Percentiles rank a stretch among this genome's conserved stretches.
These are phyloP conservation scores for Saccharomycopsis phalli DNA, from an alignment of 1,139 yeast genomes.

Conservation along the genomic window DNA sequence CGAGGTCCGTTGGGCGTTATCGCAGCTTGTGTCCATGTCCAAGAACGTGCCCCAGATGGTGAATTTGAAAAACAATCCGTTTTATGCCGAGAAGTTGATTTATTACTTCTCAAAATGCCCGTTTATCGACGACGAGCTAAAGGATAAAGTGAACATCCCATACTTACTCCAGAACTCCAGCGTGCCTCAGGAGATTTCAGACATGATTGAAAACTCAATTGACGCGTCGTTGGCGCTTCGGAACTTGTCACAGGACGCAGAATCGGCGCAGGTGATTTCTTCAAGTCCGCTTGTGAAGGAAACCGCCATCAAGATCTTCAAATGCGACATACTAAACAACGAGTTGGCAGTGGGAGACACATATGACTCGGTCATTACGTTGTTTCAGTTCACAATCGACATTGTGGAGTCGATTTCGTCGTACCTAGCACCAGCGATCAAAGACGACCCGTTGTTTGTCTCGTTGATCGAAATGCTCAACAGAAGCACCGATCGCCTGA, in stretches of 20 bases:
- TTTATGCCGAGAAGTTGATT: slow-evolving; percentile 43
- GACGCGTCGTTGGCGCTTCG: slow-evolving; percentile 67
- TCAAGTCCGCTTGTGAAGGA: slow-evolving; percentile 31
- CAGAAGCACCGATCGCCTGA: slow-evolving; percentile 45
- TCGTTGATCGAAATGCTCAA: slow-evolving; percentile 40
- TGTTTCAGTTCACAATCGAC: slow-evolving; percentile 64
- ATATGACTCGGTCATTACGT: slow-evolving; percentile 44
- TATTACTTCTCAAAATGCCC: slow-evolving; percentile 25
- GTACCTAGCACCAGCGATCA: slow-evolving; percentile 64
- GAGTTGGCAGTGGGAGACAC: slow-evolving; percentile 29
- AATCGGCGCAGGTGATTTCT: slow-evolving; percentile 73
- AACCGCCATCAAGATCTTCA: slow-evolving; percentile 41
- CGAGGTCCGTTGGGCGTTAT: slow-evolving; percentile 62
- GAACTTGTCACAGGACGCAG: slow-evolving; percentile 74
- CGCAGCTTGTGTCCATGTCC: slow-evolving; percentile 50
- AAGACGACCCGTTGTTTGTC: slow-evolving; percentile 53
- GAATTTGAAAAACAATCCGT: slow-evolving; percentile 40
- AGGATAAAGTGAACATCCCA: slow-evolving; percentile 12
- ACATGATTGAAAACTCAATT: slow-evolving; percentile 38
- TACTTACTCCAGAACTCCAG: slow-evolving; percentile 21
- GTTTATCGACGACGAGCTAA: slow-evolving; percentile 21
- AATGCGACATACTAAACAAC: slow-evolving; percentile 30
- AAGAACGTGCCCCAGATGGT: slow-evolving; percentile 40
- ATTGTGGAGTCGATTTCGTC: slow-evolving; percentile 79
- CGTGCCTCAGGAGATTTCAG: slow-evolving; percentile 24